A percentile compares a stretch with the other conserved stretches of the same genome.
Evolutionary conservation across 768 basidiomycete genomes (phyloP).

Genomic region (Leccinum incarnatum): DNA sequence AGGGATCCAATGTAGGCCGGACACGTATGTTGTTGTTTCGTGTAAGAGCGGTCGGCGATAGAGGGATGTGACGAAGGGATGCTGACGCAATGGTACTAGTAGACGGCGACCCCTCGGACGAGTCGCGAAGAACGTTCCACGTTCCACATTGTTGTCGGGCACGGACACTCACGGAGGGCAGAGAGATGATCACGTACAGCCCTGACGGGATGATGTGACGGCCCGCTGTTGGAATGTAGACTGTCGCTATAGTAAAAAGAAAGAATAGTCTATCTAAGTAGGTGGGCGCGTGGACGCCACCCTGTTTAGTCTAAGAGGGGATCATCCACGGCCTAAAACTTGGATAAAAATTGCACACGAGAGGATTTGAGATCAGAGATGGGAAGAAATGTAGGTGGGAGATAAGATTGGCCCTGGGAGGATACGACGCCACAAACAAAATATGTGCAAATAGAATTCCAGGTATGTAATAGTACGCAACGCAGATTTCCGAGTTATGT

Average conservation of each 20-base stretch:
- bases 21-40: conserved; percentile 24
- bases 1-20: conserved; percentile 14
- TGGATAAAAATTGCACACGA: conserved; percentile 8
- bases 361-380: conserved; percentile 6
- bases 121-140: conserved; percentile 19
- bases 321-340: conserved; percentile 10
- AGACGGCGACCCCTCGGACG: conserved; percentile 12
- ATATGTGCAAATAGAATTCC: conserved; percentile 16
- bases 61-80: conserved; percentile 7
- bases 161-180: conserved; percentile 4
- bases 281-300: neutral
- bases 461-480: conserved; percentile 26
- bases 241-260: conserved; percentile 1
- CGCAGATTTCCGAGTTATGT: conserved; percentile 29
- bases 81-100: conserved; percentile 1
- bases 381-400: conserved; percentile 19
- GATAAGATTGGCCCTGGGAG: conserved; percentile 34
- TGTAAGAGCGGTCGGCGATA: conserved; percentile 18
- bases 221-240: neutral
- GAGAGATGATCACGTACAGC: conserved; percentile 23
- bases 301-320: neutral
- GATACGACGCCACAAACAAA: conserved; percentile 24
- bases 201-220: conserved; percentile 14
- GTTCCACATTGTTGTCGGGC: conserved; percentile 18
- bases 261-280: neutral